These are phyloP conservation scores for Mortierella sp. DNA, from an alignment of 371 early-diverging fungal species.

Conservation along the genomic window DNA sequence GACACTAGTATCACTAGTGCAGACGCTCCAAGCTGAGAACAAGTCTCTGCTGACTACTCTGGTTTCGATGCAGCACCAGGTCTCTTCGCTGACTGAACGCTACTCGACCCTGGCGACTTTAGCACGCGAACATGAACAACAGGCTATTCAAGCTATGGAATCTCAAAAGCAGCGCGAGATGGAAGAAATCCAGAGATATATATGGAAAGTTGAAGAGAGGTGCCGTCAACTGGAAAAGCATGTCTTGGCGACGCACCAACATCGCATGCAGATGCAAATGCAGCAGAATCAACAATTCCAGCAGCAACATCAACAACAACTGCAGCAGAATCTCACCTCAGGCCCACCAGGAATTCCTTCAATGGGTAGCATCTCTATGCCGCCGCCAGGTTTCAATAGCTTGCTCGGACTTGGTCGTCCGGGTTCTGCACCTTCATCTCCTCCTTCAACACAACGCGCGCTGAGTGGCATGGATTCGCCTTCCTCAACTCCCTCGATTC, in stretches of 20 bases:
- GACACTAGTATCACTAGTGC: constrained; percentile 57
- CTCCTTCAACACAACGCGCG: constrained; percentile 21
- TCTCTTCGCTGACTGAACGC: constrained; percentile 60
- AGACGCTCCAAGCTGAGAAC: constrained; percentile 64
- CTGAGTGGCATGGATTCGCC: constrained; percentile 31
- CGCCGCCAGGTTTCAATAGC: constrained; percentile 44
- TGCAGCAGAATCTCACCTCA: constrained; percentile 26
- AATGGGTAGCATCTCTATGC: constrained; percentile 26
- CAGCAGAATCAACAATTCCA: constrained; percentile 43
- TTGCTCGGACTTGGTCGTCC: constrained; percentile 40
- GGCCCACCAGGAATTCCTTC: constrained; percentile 39
- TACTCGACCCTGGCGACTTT: constrained; percentile 63
- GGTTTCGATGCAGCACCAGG: constrained; percentile 66
- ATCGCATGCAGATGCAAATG: constrained; percentile 43
- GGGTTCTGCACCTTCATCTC: constrained; percentile 45
- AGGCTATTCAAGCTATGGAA: constrained; percentile 62
- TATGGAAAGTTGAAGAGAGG: constrained; percentile 57
- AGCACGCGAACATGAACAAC: constrained; percentile 66
- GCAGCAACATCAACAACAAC: constrained; percentile 26
- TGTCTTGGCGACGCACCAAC: constrained; percentile 38
- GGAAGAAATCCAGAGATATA: constrained; percentile 64
- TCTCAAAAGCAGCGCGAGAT: constrained; percentile 65
- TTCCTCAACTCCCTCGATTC: constrained; percentile 1
- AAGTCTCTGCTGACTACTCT: constrained; percentile 60
- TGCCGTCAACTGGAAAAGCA: constrained; percentile 55